A percentile compares a stretch with the other conserved stretches of the same genome.
phyloP scores from a whole-genome alignment of 768 basidiomycete genomes.

The Lentinula lateritia region DNA sequence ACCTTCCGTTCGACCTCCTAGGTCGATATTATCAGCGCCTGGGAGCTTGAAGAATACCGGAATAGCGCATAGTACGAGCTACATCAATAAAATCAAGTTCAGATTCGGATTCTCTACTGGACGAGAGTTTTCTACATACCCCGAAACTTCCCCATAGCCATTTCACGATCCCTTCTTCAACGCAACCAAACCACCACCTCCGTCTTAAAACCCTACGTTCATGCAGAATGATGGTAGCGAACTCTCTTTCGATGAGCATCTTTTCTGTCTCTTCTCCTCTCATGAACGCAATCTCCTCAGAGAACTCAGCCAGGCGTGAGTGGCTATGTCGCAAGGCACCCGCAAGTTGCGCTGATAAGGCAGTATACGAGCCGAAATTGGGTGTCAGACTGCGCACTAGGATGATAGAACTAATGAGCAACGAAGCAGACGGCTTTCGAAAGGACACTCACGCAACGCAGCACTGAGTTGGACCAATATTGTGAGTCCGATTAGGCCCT shows the following conservation, averaged over 20 bases:
- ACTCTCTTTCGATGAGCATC: slow-evolving; percentile 84
- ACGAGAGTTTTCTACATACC: slow-evolving; percentile 35
- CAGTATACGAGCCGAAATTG: slow-evolving; percentile 87
- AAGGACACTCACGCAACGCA: slow-evolving; percentile 56
- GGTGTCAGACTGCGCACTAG: slow-evolving; percentile 88
- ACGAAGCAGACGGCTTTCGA: neutral
- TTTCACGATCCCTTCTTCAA: slow-evolving; percentile 95
- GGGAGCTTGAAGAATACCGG: slow-evolving; percentile 89
- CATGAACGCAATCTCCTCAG: slow-evolving; percentile 86
- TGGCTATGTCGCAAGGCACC: slow-evolving; percentile 90
- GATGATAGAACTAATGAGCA: neutral
- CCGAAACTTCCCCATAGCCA: slow-evolving; percentile 97
- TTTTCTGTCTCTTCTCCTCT: slow-evolving; percentile 89
- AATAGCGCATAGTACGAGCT: slow-evolving; percentile 87
- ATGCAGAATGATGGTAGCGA: slow-evolving; percentile 79
- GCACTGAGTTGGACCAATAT: slow-evolving; percentile 82
- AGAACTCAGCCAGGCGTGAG: slow-evolving; percentile 83
- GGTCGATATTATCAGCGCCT: slow-evolving; percentile 58
- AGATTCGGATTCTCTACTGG: slow-evolving; percentile 8
- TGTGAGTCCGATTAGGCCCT: slow-evolving; percentile 80
- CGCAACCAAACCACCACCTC: slow-evolving; percentile 85
- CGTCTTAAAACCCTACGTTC: slow-evolving; percentile 75
- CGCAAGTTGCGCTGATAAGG: slow-evolving; percentile 81
- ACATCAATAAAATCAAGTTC: slow-evolving; percentile 7
- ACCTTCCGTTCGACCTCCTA: slow-evolving; percentile 91